Evolutionary conservation across 345 rosid genomes (phyloP), one percentile per base, ranked within the genome.

Genomic region (Brassica incana): DNA sequence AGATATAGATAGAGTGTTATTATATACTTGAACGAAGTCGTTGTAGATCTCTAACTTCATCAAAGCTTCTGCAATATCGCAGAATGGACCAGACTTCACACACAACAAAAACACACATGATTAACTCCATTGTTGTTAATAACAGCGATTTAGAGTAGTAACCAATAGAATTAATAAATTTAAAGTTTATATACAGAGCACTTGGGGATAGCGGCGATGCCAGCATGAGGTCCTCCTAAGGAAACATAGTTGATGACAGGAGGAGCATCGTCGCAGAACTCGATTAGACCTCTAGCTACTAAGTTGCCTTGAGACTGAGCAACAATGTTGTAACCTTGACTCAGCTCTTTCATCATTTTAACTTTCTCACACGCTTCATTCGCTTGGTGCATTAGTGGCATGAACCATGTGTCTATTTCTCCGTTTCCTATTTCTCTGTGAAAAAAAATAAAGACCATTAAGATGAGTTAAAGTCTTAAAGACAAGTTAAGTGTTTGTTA

Each of bases 221-320:
- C 98, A 75, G 97, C 97, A 85, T 94, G 95, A 76, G 98, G 98
- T 61, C 97, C 98, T 72, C 85, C 99, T 74, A 95, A 84, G 15
- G 99, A 92, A 72, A 92, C 59, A 78, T 85, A 92, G 81, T 89
- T 90, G 65, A 90, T 75, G 56, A 95, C 95, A 45, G 86, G 91
- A 72, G 97, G 97, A 70, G 88, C 91, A 71, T 86, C 88, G 2
- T 91, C 89, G 64, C 99, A 95, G 64, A 89, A 87, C 88, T 95
- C 91, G 65, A 92, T 60, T 9, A 95, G 83, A 30, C 94, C 99
- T 66, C 97, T 90, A 25, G 87, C 99, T 12, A 95, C 91, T 35
- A 95, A 79, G 82, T 88, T 92, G 1, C 99, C 99, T 91, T 92
- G 97, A 66, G 97, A 94, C 73, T 85, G 90, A 40, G 90, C 97